Evolutionary conservation across 192 early-diverging fungal species (phyloP).

Genomic region (Blastocladiella britannica): DNA sequence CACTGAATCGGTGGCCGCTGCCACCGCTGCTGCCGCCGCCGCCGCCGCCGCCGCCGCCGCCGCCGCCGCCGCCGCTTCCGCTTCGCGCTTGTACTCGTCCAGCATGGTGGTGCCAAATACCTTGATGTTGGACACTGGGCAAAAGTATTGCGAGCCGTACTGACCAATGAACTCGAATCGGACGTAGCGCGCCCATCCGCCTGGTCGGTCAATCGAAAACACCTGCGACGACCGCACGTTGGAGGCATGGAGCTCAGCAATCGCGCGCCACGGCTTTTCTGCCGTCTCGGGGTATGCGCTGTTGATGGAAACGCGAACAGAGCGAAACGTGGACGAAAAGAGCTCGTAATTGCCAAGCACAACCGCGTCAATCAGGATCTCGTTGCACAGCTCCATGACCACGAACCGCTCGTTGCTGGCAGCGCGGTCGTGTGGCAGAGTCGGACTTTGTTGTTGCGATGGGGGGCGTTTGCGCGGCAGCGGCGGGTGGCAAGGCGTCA

Average conservation of each 20-base stretch:
- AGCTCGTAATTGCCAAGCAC: constrained; percentile 90
- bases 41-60: constrained; percentile 3
- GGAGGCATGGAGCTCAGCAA: constrained; percentile 64
- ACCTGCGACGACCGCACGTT: constrained; percentile 68
- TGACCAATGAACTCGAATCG: constrained; percentile 70
- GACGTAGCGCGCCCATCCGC: constrained; percentile 66
- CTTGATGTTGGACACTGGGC: constrained; percentile 66
- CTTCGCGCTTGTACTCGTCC: constrained; percentile 57
- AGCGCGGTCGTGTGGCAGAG: too few relatives aligned
- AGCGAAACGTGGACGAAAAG: constrained; percentile 82
- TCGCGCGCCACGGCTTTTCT: constrained; percentile 48
- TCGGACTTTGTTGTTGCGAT: not conserved
- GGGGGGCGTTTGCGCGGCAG: not conserved
- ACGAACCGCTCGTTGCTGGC: constrained; percentile 66
- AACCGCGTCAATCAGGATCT: constrained; percentile 74
- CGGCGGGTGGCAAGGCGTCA: constrained; percentile 70
- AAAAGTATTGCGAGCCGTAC: constrained; percentile 83
- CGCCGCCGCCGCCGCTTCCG: constrained; percentile 10
- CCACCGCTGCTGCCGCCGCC: not conserved
- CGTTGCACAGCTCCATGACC: constrained; percentile 84
- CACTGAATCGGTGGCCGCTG: not conserved
- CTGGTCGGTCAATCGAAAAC: constrained; percentile 53
- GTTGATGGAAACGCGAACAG: constrained; percentile 56
- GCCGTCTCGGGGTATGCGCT: constrained; percentile 53
- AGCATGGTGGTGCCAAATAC: constrained; percentile 84